Conservation (phyloP, 2,329 filamentous ascomycete genomes). For the Talaromyces sp. region DNA sequence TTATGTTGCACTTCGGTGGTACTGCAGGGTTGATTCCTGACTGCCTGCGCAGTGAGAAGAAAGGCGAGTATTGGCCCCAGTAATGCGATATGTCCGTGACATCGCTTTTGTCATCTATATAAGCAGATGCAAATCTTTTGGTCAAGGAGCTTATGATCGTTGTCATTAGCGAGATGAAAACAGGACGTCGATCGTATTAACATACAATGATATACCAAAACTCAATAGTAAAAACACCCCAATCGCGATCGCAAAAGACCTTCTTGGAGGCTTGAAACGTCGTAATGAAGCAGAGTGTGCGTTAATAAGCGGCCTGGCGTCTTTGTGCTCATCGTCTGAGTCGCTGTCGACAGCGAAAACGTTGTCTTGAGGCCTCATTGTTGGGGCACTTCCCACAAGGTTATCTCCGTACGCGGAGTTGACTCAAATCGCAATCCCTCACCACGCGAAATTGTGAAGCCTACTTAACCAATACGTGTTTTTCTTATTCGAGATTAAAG, state of each 20-base stretch:
- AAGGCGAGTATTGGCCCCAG: slow-evolving; percentile 89
- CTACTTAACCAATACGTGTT: not conserved
- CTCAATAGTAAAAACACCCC: not conserved
- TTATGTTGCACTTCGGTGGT: slow-evolving; percentile 68
- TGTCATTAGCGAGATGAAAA: not conserved
- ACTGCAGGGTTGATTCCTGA: slow-evolving; percentile 60
- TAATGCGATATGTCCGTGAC: slow-evolving; percentile 56
- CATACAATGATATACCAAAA: slow-evolving; percentile 1
- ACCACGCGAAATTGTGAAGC: not conserved
- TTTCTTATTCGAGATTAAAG: no score
- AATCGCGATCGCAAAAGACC: not conserved
- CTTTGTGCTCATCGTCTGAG: not conserved
- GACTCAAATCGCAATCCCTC: not conserved
- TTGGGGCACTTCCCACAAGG: not conserved
- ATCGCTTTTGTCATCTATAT: not conserved
- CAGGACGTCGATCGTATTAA: not conserved
- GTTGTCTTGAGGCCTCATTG: not conserved
- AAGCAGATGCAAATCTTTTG: not conserved
- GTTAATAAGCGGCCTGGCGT: not conserved
- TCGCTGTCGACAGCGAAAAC: not conserved
- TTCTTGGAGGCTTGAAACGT: not conserved
- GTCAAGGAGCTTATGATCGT: not conserved
- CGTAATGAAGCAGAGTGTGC: not conserved
- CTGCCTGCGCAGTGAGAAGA: slow-evolving; percentile 62
- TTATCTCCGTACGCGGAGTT: not conserved